These are phyloP conservation scores for Neofusicoccum parvum DNA, from an alignment of 2,329 filamentous ascomycete genomes.

Conservation along the genomic window DNA sequence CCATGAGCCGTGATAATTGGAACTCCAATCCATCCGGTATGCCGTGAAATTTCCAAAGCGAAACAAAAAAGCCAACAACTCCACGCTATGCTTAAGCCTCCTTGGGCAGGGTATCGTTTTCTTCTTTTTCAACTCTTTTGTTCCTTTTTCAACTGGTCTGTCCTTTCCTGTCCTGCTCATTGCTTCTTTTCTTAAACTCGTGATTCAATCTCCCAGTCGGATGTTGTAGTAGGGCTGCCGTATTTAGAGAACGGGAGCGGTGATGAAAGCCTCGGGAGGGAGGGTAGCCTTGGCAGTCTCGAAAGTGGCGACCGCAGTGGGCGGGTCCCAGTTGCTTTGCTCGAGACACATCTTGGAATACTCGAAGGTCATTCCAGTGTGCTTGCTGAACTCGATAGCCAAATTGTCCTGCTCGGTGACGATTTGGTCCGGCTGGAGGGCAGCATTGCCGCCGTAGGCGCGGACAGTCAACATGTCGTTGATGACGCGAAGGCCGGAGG, in stretches of 20 bases:
- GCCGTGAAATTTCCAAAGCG: not conserved
- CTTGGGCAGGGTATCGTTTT: not conserved
- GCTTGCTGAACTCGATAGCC: conserved; percentile 68
- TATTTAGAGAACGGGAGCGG: not conserved
- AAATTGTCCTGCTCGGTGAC: conserved; percentile 63
- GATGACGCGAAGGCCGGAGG: conserved; percentile 68
- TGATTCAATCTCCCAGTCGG: not conserved
- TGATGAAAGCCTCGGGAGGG: conserved; percentile 45
- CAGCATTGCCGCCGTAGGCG: conserved; percentile 62
- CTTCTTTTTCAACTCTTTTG: not conserved
- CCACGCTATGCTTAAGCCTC: not conserved
- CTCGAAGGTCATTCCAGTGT: conserved; percentile 77
- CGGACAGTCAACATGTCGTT: conserved; percentile 78
- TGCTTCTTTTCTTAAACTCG: not conserved
- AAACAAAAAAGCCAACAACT: not conserved
- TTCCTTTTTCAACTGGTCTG: not conserved
- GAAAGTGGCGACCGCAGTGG: conserved; percentile 74
- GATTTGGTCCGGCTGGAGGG: conserved; percentile 49
- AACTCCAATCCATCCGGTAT: too few relatives aligned
- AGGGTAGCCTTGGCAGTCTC: conserved; percentile 66
- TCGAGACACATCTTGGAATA: conserved; percentile 81
- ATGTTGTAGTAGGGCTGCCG: not conserved
- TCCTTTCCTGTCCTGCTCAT: not conserved
- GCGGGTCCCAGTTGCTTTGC: conserved; percentile 78
- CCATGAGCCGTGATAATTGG: too few relatives aligned